Percentiles rank a stretch among this genome's conserved stretches.
Evolutionary conservation across 73 alveolate species (phyloP).

Genomic region (Breviolum minutum): DNA sequence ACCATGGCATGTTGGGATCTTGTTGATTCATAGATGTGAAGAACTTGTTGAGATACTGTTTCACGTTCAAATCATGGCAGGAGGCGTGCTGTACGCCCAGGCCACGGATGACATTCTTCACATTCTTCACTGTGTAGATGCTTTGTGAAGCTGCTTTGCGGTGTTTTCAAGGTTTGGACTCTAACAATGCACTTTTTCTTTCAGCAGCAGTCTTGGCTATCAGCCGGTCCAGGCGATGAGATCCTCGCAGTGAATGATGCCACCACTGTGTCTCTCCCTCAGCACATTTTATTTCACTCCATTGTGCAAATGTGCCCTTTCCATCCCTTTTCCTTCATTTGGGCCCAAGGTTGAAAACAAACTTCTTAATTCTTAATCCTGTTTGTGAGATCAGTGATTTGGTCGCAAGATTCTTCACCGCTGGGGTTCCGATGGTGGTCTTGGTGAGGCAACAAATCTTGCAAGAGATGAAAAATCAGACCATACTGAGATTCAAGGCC

Average conservation of each 20-base stretch:
- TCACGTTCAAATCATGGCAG: neutral
- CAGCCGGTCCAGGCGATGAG: neutral
- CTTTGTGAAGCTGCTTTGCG: neutral
- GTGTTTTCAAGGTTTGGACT: neutral
- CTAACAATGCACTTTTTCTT: neutral
- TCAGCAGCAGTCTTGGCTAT: neutral
- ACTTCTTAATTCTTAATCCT: neutral
- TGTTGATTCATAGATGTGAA: neutral
- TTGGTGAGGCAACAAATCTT: neutral
- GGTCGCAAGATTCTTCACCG: neutral
- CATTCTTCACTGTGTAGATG: neutral
- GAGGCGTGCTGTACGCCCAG: slow-evolving; percentile 41
- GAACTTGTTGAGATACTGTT: neutral
- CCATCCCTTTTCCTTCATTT: neutral
- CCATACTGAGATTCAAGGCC: slow-evolving; percentile 21
- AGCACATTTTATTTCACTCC: neutral
- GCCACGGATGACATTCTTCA: neutral
- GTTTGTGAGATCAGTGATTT: neutral
- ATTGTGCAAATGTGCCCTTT: neutral
- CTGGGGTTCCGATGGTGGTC: neutral
- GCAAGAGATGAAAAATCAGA: slow-evolving; percentile 23
- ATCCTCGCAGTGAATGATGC: slow-evolving; percentile 27
- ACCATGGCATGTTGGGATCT: neutral
- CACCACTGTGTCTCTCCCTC: slow-evolving; percentile 3
- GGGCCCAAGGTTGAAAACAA: neutral